A percentile compares a stretch with the other conserved stretches of the same genome.
These are phyloP conservation scores for Xylariomycetidae sp. DNA, from an alignment of 2,329 filamentous ascomycete genomes.

Conservation along the genomic window DNA sequence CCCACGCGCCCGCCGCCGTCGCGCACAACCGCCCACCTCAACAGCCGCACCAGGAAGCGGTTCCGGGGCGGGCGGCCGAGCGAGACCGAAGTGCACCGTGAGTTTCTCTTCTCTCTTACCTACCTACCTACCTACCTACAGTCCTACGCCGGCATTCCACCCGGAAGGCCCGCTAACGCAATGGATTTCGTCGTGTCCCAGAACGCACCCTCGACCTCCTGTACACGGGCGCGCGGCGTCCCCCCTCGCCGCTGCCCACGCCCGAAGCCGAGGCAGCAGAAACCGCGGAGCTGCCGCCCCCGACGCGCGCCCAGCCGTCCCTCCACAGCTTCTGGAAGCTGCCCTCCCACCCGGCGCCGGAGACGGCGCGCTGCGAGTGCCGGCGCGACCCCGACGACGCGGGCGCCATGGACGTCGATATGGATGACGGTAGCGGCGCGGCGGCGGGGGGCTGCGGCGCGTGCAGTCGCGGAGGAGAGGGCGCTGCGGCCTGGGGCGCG, in stretches of 20 bases:
- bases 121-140: neutral
- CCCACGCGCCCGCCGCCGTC: conserved; percentile 12
- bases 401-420: too few relatives aligned
- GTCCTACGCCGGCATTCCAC: neutral
- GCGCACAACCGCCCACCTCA: conserved; percentile 33
- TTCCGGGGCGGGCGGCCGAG: conserved; percentile 53
- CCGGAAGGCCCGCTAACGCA: conserved; percentile 8
- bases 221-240: conserved; percentile 45
- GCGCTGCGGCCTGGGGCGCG: too few relatives aligned
- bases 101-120: conserved; percentile 23
- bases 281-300: conserved; percentile 8
- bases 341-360: conserved; percentile 30
- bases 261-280: conserved; percentile 3
- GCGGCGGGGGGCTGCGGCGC: too few relatives aligned
- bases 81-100: conserved; percentile 49
- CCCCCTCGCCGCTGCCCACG: conserved; percentile 7
- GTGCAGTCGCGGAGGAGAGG: too few relatives aligned
- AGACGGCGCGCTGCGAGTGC: too few relatives aligned
- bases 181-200: conserved; percentile 20
- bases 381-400: too few relatives aligned
- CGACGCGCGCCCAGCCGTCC: conserved; percentile 36
- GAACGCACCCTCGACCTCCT: conserved; percentile 53
- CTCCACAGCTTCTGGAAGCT: conserved; percentile 59
- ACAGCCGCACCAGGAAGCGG: conserved; percentile 56
- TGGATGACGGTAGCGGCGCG: too few relatives aligned